Evolutionary conservation across 441 rosid genomes (phyloP).

Genomic region (Arabidopsis hybrid): DNA sequence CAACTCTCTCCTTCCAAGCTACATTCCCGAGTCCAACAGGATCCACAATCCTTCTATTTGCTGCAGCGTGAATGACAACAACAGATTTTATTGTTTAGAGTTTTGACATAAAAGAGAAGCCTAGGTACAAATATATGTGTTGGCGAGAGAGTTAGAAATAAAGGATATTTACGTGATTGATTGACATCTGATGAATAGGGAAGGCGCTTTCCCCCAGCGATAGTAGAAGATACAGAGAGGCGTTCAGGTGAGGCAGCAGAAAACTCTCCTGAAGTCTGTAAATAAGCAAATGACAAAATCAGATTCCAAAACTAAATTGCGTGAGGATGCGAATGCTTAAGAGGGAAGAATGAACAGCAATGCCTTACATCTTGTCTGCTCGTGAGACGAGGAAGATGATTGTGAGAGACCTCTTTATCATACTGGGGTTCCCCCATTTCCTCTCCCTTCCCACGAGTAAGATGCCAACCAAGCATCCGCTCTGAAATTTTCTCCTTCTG

Average conservation of each 20-base stretch:
- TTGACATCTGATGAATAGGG: slow-evolving; percentile 64
- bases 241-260: slow-evolving; percentile 98
- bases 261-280: slow-evolving; percentile 93
- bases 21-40: slow-evolving; percentile 90
- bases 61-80: slow-evolving; percentile 51
- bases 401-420: slow-evolving; percentile 87
- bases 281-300: slow-evolving; percentile 20
- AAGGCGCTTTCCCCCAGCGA: slow-evolving; percentile 70
- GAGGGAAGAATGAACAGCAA: slow-evolving; percentile 35
- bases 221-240: slow-evolving; percentile 87
- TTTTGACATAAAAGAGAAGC: slow-evolving; percentile 29
- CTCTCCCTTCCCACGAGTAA: slow-evolving; percentile 74
- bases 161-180: slow-evolving; percentile 63
- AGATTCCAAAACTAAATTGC: slow-evolving; percentile 12
- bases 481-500: slow-evolving; percentile 82
- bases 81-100: slow-evolving; percentile 9
- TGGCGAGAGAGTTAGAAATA: slow-evolving; percentile 21
- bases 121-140: slow-evolving; percentile 5
- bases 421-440: slow-evolving; percentile 74
- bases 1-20: slow-evolving; percentile 99
- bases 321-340: slow-evolving; percentile 10
- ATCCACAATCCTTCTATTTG: slow-evolving; percentile 76
- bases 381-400: slow-evolving; percentile 82
- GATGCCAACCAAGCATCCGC: slow-evolving; percentile 91
- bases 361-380: slow-evolving; percentile 80